Evolutionary conservation across 345 rosid species (phyloP), one percentile per base, ranked within the genome.

Genomic region (Fremontodendron californicum): DNA sequence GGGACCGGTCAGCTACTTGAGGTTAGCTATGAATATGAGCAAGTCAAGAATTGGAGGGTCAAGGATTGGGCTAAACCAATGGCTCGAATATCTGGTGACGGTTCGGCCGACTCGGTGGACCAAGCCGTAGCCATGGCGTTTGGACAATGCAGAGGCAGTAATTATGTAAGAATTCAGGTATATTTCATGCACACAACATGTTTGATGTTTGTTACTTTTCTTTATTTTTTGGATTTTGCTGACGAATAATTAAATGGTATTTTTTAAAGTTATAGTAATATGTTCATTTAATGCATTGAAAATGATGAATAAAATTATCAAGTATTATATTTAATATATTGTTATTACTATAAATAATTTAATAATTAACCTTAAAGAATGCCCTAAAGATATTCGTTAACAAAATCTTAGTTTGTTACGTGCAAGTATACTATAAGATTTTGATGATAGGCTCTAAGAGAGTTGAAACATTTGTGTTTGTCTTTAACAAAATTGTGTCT

Each of bases 91-190:
- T 85, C 98, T 1, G 91, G 89, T 15, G 98, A 93, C 33, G 88
- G 88, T 70, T 90, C 97, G 60, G 94, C 98, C 3, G 98, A 94
- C 80, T 86, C 92, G 23, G 94, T 91, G 54, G 99, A 95, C 84
- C 98, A 95, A 78, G 92, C 99, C 16, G 94, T 95, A 39, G 97
- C 98, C 46, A 88, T 93, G 96, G 98, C 98, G 6, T 95, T 93
- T 81, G 96, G 92, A 21, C 96, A 93, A 79, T 85, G 89, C 67
- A 78, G 89, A 74, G 86, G 92, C 84, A 86, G 88, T 68, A 90
- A 90, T 84, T 95, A 95, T 42, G 90, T 90, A 54, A 89, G 99
- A 54, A 88, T 95, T 86, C 99, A 95, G 97, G 99, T 93, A 88
- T 16, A 80, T 8, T 40, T 37, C 55, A 6, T 1, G 31, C 8